Base-by-base conservation (phyloP, 2,329 filamentous ascomycete genomes). In the Fusarium guadeloupense region DNA sequence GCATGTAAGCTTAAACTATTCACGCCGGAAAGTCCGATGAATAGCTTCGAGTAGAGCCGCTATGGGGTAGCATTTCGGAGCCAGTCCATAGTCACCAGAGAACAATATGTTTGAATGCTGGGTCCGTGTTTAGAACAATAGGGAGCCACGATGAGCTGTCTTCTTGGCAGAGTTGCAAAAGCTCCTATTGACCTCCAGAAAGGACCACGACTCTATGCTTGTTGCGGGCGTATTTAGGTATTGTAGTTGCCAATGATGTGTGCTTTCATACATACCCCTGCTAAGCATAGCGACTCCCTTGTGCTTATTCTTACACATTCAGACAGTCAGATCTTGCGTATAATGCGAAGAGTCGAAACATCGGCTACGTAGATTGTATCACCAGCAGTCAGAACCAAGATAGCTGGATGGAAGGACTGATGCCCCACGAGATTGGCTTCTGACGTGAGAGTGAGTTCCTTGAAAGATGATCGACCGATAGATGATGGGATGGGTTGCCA, bases 401-500 rank as follows among this genome's bases (percentile, higher is more conserved):
- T 25, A 19, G 34, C 41, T 49, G 54, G 39, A 59, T 37, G 38
- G 48, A 30, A 37, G 35, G 40, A 31, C 42, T 42, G 39, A 33
- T 30, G 39, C 53, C 50, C 50, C 52, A 45, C 53, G 42, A 67
- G 55, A 69, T 69, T 69, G 66, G 64, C 63, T 67, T 62, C 55
- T 67, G 58, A 65, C 40, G 55, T 48, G 58, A 53, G 38, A 33
- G 50, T 43, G 44, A 48, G 35, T 47, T 52, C 60, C 62, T 54
- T 57, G 57, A 62, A 59, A 33, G 46, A 59, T 59, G 66, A 69
- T 69, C 66, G 58, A 52, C 66, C 54, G 63, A 69, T 64, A 63
- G 51, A 68, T 64, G 61, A 61, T 62, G 48, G 52, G 30, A 62
- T 46, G 12, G 38, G 46, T 21, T 45, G 39, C 54, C 46, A 53